phyloP scores from a whole-genome alignment of 768 basidiomycete species.

The Lactifluus hygrophoroides region DNA sequence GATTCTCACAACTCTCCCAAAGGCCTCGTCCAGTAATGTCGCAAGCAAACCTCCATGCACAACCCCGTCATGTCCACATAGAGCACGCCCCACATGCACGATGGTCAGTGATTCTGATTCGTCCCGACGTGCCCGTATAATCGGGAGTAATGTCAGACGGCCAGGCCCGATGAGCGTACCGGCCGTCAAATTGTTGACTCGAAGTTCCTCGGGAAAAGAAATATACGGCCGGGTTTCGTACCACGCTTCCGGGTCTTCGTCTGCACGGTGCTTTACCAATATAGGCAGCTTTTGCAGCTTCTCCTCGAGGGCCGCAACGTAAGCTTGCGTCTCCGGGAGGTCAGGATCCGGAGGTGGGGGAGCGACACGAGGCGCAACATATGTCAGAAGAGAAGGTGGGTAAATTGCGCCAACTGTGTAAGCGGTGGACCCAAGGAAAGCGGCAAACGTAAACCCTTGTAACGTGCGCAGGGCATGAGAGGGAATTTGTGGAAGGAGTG shows the following conservation, averaged over 20 bases:
- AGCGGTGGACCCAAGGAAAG: constrained; percentile 21
- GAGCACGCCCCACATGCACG: constrained; percentile 72
- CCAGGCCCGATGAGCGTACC: constrained; percentile 85
- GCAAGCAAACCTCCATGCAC: constrained; percentile 90
- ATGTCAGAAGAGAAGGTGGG: constrained; percentile 54
- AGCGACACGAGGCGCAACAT: constrained; percentile 69
- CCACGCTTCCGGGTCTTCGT: constrained; percentile 50
- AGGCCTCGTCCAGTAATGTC: constrained; percentile 78
- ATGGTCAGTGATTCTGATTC: constrained; percentile 65
- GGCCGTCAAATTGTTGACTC: constrained; percentile 76
- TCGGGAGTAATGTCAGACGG: constrained; percentile 69
- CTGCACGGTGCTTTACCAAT: constrained; percentile 43
- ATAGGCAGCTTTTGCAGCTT: constrained; percentile 56
- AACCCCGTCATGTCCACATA: constrained; percentile 94
- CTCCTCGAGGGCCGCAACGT: constrained; percentile 54
- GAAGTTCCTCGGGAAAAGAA: constrained; percentile 57
- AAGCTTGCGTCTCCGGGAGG: constrained; percentile 50
- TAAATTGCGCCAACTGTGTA: constrained; percentile 57
- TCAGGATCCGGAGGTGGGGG: constrained; percentile 56
- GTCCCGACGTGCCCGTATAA: constrained; percentile 67
- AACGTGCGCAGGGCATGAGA: not conserved
- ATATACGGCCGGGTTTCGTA: constrained; percentile 73
- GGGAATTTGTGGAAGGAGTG: not conserved
- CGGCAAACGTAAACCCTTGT: constrained; percentile 1
- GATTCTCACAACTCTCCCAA: constrained; percentile 65